These are phyloP conservation scores for Penicillium brasilianum DNA, from an alignment of 2,329 filamentous ascomycete species.

Conservation along the genomic window DNA sequence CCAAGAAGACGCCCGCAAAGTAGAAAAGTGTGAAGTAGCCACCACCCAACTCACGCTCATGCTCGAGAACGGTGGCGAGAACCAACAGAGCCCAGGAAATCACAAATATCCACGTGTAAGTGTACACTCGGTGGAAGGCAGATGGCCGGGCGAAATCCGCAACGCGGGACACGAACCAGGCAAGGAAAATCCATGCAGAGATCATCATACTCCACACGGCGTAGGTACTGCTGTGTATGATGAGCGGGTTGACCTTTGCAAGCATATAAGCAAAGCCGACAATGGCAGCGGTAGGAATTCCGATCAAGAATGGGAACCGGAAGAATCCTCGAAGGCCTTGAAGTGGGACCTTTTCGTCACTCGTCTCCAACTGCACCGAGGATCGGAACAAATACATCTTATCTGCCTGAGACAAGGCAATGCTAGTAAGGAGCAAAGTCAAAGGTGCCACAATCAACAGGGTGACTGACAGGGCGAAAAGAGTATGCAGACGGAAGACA, in stretches of 20 bases:
- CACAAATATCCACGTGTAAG: slow-evolving; percentile 81
- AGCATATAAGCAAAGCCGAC: slow-evolving; percentile 76
- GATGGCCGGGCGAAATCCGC: slow-evolving; percentile 82
- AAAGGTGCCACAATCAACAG: slow-evolving; percentile 81
- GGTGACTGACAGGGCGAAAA: slow-evolving; percentile 87
- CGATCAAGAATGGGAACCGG: slow-evolving; percentile 77
- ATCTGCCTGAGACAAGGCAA: slow-evolving; percentile 70
- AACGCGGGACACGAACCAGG: slow-evolving; percentile 82
- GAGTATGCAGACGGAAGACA: slow-evolving; percentile 76
- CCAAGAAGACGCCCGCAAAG: slow-evolving; percentile 74
- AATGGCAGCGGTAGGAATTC: slow-evolving; percentile 69
- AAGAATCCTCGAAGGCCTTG: slow-evolving; percentile 82
- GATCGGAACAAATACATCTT: slow-evolving; percentile 89
- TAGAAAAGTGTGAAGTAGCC: slow-evolving; percentile 84
- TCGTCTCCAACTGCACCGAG: slow-evolving; percentile 64
- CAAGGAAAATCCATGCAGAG: slow-evolving; percentile 76
- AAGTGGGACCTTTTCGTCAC: slow-evolving; percentile 66
- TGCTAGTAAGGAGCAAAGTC: slow-evolving; percentile 69
- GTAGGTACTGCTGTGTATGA: slow-evolving; percentile 89
- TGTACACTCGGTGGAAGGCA: slow-evolving; percentile 81
- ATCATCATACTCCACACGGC: slow-evolving; percentile 88
- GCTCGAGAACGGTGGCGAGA: slow-evolving; percentile 73
- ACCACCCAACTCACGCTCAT: slow-evolving; percentile 72
- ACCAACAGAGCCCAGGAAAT: slow-evolving; percentile 76
- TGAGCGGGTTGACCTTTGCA: slow-evolving; percentile 82